These are phyloP conservation scores for Posidonia australis DNA, from an alignment of 106 monocot species.

Conservation along the genomic window DNA sequence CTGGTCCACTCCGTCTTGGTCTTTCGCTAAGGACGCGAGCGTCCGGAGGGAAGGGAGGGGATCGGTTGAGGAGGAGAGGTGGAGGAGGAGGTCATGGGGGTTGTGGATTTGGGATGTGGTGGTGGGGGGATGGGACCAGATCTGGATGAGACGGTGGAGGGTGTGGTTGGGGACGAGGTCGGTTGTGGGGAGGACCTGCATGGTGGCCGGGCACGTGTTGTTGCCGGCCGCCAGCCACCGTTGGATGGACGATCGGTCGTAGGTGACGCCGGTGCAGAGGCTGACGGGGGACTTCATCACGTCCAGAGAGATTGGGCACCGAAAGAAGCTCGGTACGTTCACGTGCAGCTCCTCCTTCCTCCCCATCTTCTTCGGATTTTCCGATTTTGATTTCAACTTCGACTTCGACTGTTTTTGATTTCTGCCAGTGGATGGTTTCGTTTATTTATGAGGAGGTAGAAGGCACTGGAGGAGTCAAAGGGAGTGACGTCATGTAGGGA, in stretches of 20 bases:
- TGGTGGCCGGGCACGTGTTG: slow-evolving; percentile 82
- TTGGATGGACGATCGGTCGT: slow-evolving; percentile 82
- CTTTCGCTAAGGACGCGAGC: slow-evolving; percentile 28
- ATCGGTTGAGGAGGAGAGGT: slow-evolving; percentile 8
- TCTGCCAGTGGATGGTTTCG: neutral
- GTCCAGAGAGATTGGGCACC: slow-evolving; percentile 92
- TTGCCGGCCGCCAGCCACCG: slow-evolving; percentile 81
- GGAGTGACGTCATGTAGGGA: neutral
- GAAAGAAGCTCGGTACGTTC: slow-evolving; percentile 61
- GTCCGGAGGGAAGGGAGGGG: slow-evolving; percentile 23
- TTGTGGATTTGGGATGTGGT: neutral
- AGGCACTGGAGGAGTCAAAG: too few species aligned
- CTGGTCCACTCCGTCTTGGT: slow-evolving; percentile 20
- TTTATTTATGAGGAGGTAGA: too few species aligned
- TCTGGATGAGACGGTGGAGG: slow-evolving; percentile 75
- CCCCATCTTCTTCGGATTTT: neutral
- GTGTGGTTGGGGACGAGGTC: slow-evolving; percentile 78
- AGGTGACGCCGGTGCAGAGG: slow-evolving; percentile 90
- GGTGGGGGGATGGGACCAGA: slow-evolving; percentile 22
- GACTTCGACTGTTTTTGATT: neutral
- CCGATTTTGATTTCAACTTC: neutral
- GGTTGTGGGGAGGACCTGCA: slow-evolving; percentile 60
- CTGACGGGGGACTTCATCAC: slow-evolving; percentile 96
- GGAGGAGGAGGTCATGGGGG: slow-evolving; percentile 15
- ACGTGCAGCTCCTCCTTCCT: slow-evolving; percentile 29